Evolutionary conservation across 108 stramenopile species (phyloP), one percentile per base, ranked within the genome.

Genomic region (Epipyxis sp.): DNA sequence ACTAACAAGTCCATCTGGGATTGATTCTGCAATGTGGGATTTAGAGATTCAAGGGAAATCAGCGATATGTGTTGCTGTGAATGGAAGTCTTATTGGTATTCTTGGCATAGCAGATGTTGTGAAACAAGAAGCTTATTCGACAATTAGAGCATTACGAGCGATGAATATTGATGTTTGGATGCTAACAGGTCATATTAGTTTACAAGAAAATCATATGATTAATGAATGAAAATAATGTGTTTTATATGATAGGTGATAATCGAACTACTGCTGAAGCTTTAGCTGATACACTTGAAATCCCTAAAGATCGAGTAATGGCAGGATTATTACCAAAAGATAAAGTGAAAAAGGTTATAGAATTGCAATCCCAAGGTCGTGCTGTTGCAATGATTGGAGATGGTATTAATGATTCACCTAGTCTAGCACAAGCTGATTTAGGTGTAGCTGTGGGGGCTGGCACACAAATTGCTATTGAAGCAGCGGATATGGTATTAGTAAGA

Each of bases 381-480:
- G 94, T 97, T 25, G 94, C 91, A 40, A 90, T 98, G 83, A 94
- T 99, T 0, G 98, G 97, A n/a, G 98, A 99, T 78, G 98, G 98
- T 0, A 91, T 99, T 69, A 99, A 99, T 79, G 98, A 99, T 81
- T 84, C 94, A 6, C 90, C 95, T n/a, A 96, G 97, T 35, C 83
- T 99, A 61, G 94, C 94, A 42, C 86, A 85, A 76, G 92, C 96
- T 1, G 93, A 98, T 78, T 91, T 99, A 0, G 98, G 98, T 13
- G 91, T 98, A 10, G 94, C 93, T 34, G 91, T 99, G 25, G 98
- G 97, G 0, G 91, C 94, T 20, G 98, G 97, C 25, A 93, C 98
- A 16, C 78, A 84, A 69, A 81, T 85, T 76, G 98, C 98, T 30
- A 89, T 94, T 25, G 97, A 99, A 76, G 92, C 96, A 35, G 94